phyloP scores from a whole-genome alignment of 345 rosid genomes.

The Boechera divaricarpa region DNA sequence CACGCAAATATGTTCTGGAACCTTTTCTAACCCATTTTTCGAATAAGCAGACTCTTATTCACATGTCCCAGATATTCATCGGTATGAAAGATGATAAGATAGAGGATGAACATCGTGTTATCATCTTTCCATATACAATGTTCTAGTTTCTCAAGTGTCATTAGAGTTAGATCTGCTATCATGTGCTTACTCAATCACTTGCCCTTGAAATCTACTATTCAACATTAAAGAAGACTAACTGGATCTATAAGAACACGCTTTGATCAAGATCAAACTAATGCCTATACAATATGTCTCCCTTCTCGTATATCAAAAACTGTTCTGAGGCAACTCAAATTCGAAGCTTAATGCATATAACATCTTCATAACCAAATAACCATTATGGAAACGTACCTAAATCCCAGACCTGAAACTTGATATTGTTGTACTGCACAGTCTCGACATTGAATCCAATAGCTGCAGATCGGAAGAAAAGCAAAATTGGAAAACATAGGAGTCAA shows the following conservation, averaged over 20 bases:
- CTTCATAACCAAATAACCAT: background rate
- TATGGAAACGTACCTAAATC: conserved; percentile 58
- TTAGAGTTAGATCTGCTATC: background rate
- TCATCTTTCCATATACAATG: background rate
- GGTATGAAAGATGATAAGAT: background rate
- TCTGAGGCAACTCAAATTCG: background rate
- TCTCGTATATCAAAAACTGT: background rate
- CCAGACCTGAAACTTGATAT: conserved; percentile 92
- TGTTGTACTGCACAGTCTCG: conserved; percentile 85
- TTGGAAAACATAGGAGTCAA: conserved; percentile 10
- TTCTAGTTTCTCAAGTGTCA: conserved; percentile 6
- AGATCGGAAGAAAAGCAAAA: conserved; percentile 24
- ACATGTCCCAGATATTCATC: background rate
- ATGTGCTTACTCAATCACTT: background rate
- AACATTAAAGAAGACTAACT: background rate
- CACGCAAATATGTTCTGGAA: background rate
- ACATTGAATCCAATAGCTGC: conserved; percentile 95
- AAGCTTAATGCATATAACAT: background rate
- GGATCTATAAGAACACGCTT: conserved; percentile 4
- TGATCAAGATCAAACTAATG: conserved; percentile 24
- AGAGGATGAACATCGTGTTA: background rate
- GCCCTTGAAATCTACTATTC: background rate
- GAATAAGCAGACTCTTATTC: conserved; percentile 2
- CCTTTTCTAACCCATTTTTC: background rate
- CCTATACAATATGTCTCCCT: background rate